Evolutionary conservation across 306 rosid genomes (phyloP).

Genomic region (Lithocarpus polystachyus): DNA sequence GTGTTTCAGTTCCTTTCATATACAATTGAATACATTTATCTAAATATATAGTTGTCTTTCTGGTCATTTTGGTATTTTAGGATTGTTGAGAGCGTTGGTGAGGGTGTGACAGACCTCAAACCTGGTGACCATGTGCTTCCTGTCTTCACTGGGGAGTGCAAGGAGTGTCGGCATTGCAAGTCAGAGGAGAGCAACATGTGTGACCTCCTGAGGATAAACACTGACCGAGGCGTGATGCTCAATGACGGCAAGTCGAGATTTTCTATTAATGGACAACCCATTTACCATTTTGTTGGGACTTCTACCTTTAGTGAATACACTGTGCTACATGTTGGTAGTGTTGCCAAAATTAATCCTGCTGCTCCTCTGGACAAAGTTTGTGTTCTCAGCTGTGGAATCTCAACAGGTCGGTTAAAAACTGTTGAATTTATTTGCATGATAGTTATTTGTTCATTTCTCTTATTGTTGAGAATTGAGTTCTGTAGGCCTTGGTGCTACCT

Average conservation of each 20-base stretch:
- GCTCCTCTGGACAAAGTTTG: constrained; percentile 93
- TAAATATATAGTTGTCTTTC: no score
- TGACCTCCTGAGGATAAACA: constrained; percentile 68
- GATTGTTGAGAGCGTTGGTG: no score
- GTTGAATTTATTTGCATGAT: no score
- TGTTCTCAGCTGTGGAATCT: constrained; percentile 80
- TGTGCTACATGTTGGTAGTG: constrained; percentile 66
- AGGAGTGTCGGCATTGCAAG: constrained; percentile 44
- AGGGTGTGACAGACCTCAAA: no score
- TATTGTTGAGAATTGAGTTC: no score
- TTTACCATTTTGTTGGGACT: constrained; percentile 82
- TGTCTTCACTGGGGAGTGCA: no score
- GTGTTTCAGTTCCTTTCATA: no score
- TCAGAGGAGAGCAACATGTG: constrained; percentile 96
- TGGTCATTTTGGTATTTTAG: no score
- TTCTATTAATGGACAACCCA: constrained; percentile 64
- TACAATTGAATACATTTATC: no score
- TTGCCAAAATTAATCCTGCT: constrained; percentile 76
- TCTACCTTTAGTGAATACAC: constrained; percentile 89
- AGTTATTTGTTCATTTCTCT: no score
- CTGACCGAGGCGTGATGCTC: constrained; percentile 74
- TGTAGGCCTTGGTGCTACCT: constrained; percentile 57
- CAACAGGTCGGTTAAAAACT: constrained; percentile 51
- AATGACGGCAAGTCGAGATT: constrained; percentile 60
- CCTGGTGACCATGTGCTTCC: no score